A percentile compares a stretch with the other conserved stretches of the same genome.
Conservation (phyloP, 164 flowering plant species). For the Tetrastigma voinierianum region DNA sequence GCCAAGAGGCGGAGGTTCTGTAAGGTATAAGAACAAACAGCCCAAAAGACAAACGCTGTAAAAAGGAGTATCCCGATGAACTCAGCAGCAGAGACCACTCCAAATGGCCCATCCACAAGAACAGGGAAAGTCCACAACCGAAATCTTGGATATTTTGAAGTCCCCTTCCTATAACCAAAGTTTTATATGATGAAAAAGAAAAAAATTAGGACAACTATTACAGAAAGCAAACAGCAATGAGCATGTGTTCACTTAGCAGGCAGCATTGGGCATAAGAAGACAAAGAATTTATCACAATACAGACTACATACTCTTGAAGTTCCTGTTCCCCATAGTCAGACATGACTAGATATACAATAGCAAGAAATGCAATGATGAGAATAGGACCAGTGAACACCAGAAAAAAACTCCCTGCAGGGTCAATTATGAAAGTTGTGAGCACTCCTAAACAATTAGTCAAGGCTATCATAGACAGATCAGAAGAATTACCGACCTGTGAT, state of each 20-base stretch:
- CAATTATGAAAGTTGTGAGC: background rate
- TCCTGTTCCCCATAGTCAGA: constrained; percentile 49
- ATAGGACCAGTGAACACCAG: constrained; percentile 66
- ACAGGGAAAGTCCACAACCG: constrained; percentile 93
- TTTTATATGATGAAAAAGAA: background rate
- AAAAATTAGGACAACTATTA: background rate
- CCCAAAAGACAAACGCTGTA: constrained; percentile 56
- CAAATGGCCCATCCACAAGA: constrained; percentile 83
- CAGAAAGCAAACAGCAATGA: background rate
- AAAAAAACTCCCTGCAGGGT: constrained; percentile 61
- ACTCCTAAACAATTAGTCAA: background rate
- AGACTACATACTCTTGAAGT: constrained; percentile 31
- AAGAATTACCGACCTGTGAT: constrained; percentile 39
- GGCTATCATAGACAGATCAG: background rate
- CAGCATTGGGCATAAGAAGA: no score
- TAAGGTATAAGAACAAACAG: constrained; percentile 43
- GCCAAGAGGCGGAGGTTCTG: no score
- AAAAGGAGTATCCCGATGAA: constrained; percentile 67
- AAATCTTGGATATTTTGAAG: constrained; percentile 38
- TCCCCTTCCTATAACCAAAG: constrained; percentile 36
- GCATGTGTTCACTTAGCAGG: background rate
- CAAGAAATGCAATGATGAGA: constrained; percentile 56
- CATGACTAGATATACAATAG: constrained; percentile 36
- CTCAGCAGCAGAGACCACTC: constrained; percentile 89
- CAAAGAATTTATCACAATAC: background rate